Evolutionary conservation across 495 filamentous ascomycete species (phyloP).

Genomic region (Penicillium cosmopolitanum): DNA sequence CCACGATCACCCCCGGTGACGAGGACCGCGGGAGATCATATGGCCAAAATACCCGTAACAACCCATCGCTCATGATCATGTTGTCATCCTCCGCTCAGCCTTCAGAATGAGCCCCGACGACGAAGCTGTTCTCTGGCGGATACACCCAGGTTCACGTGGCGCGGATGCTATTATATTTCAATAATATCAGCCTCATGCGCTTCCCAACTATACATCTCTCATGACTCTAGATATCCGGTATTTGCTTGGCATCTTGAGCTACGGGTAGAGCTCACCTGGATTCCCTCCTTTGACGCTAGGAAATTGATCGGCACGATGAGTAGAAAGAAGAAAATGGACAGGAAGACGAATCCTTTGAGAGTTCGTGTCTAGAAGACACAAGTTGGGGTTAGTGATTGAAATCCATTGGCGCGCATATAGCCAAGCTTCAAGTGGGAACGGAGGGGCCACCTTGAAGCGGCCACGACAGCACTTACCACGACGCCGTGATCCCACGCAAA

Average conservation of each 20-base stretch:
- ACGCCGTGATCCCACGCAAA: slow-evolving; percentile 99
- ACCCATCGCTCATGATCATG: slow-evolving; percentile 78
- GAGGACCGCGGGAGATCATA: slow-evolving; percentile 76
- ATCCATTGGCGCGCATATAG: background rate
- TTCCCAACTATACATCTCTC: background rate
- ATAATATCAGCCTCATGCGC: slow-evolving; percentile 16
- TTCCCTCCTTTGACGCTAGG: slow-evolving; percentile 68
- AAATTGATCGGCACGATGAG: slow-evolving; percentile 74
- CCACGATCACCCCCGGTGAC: slow-evolving; percentile 81
- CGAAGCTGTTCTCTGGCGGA: slow-evolving; percentile 95
- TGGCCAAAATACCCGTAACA: slow-evolving; percentile 99
- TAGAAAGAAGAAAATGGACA: slow-evolving; percentile 77
- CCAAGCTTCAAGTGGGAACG: slow-evolving; percentile 11
- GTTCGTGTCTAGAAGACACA: slow-evolving; percentile 58
- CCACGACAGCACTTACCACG: slow-evolving; percentile 65
- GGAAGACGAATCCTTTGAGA: slow-evolving; percentile 72
- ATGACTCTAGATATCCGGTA: background rate
- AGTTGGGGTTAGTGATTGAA: slow-evolving; percentile 8
- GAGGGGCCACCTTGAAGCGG: slow-evolving; percentile 17
- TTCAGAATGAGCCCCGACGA: slow-evolving; percentile 90
- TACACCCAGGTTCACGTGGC: slow-evolving; percentile 77
- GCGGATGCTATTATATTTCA: slow-evolving; percentile 69
- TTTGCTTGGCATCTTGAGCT: background rate
- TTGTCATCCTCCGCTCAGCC: slow-evolving; percentile 71
- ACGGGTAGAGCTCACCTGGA: slow-evolving; percentile 53